Evolutionary conservation across 176 grass and related monocot genomes (phyloP).

Genomic region (Typha latifolia): DNA sequence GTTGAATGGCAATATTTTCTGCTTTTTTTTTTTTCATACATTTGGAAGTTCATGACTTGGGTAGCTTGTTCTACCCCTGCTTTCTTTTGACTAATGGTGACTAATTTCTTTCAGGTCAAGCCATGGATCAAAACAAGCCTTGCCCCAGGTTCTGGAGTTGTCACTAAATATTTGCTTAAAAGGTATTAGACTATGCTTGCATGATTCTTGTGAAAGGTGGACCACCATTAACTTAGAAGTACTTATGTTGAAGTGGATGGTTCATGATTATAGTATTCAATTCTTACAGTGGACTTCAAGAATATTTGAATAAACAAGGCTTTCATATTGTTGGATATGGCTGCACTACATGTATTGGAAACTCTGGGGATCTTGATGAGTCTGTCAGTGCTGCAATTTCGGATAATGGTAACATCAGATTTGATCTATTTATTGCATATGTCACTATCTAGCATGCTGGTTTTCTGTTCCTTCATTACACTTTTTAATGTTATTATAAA

Average conservation of each 20-base stretch:
- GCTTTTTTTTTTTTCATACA: background rate
- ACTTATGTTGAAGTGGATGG: background rate
- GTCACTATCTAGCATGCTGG: background rate
- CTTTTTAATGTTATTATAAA: background rate
- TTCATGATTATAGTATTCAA: background rate
- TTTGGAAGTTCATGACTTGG: background rate
- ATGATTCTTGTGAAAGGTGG: background rate
- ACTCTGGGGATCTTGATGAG: slow-evolving; percentile 21
- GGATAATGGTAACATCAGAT: slow-evolving; percentile 13
- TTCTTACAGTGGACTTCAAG: slow-evolving; percentile 9
- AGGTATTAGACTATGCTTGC: slow-evolving; percentile 7
- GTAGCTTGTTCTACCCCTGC: background rate
- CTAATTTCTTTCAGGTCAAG: slow-evolving; percentile 4
- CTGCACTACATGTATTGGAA: slow-evolving; percentile 24
- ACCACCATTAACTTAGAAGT: background rate
- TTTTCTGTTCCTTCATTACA: background rate
- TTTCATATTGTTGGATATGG: slow-evolving; percentile 21
- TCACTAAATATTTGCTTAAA: slow-evolving; percentile 25
- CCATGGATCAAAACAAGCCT: slow-evolving; percentile 33
- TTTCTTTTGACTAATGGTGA: background rate
- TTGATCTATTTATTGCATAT: background rate
- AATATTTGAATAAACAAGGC: slow-evolving; percentile 16
- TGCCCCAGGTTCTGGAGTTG: slow-evolving; percentile 28
- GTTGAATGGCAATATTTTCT: background rate
- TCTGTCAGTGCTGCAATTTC: slow-evolving; percentile 21